These are phyloP conservation scores for Aspergillus versicolor DNA, from an alignment of 2,329 filamentous ascomycete genomes.

Conservation along the genomic window DNA sequence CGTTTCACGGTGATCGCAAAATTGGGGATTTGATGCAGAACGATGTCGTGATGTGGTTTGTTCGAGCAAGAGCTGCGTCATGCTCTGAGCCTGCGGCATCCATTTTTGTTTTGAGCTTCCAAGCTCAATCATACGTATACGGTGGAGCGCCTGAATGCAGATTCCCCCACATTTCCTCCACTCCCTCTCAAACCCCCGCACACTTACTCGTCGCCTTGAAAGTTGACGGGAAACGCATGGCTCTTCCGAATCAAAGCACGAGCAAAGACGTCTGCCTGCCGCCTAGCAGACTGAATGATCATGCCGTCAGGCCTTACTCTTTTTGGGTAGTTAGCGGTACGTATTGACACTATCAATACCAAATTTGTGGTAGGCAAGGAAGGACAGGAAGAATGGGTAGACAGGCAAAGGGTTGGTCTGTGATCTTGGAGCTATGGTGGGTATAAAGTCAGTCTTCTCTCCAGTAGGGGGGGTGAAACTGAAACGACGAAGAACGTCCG, in stretches of 20 bases:
- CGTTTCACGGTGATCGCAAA: too few species aligned
- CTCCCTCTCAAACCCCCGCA: neutral
- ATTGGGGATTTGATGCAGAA: too few species aligned
- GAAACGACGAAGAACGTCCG: too few species aligned
- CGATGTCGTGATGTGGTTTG: too few species aligned
- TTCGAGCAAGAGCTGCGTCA: neutral
- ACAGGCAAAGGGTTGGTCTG: too few species aligned
- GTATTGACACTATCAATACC: too few species aligned
- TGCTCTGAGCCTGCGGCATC: neutral
- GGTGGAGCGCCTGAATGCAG: neutral
- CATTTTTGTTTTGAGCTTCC: neutral
- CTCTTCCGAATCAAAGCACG: neutral
- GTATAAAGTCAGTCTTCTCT: too few species aligned
- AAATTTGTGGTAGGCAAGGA: too few species aligned
- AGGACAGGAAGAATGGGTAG: too few species aligned
- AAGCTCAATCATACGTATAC: neutral
- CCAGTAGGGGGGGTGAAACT: too few species aligned
- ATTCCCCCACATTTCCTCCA: neutral
- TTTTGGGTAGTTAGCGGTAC: slow-evolving; percentile 58
- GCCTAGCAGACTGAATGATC: slow-evolving; percentile 29
- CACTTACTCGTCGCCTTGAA: neutral
- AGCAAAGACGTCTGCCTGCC: slow-evolving; percentile 3
- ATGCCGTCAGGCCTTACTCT: slow-evolving; percentile 56
- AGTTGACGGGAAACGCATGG: neutral
- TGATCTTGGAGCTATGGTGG: too few species aligned